Base-by-base conservation (phyloP, 1,139 yeast species). In the Kurtzmaniella natalensis region DNA sequence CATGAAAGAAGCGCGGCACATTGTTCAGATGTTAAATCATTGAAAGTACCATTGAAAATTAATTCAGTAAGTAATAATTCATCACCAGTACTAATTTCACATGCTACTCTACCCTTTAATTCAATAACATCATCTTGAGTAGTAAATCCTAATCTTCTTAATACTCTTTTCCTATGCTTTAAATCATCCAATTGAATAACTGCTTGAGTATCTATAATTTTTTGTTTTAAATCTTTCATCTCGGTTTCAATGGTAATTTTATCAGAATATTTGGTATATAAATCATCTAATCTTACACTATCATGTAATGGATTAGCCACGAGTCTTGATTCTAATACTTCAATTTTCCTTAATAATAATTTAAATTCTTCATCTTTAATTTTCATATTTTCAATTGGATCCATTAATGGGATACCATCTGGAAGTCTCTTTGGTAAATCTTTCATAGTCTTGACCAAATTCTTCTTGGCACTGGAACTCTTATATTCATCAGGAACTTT, bases 71-170 rank as follows among this genome's bases (percentile, higher is more conserved):
- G 64, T 43, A 92, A 58, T 38, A 92, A 65, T 59, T 88, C 96
- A 57, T 88, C 96, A 39, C 98, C 98, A 18, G 95, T 83, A 50
- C 95, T 82, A 49, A 92, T 92, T 51, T 92, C 98, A 60, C 98
- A 89, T 0, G 97, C 97, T 34, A 73, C 81, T 52, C 98, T 75
- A 31, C 99, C 99, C 63, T 94, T 94, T 47, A 92, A 70, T 54
- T 92, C 96, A 44, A 92, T 94, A 40, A 92, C 82, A 56, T 86
- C 95, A 44, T 79, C 76, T 41, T 72, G 76, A 2, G 94, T 81
- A 28, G 92, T 82, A 63, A 92, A 92, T 1, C 92, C 96, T 30
- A 76, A 58, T 47, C 79, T 62, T 56, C 97, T 78, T 44, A 92
- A 67, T 2, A 92, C 97, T 51, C 97, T 73, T 59, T 88, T 89